Base-by-base conservation (phyloP, 2,329 filamentous ascomycete genomes). In the Penicillium sp. region DNA sequence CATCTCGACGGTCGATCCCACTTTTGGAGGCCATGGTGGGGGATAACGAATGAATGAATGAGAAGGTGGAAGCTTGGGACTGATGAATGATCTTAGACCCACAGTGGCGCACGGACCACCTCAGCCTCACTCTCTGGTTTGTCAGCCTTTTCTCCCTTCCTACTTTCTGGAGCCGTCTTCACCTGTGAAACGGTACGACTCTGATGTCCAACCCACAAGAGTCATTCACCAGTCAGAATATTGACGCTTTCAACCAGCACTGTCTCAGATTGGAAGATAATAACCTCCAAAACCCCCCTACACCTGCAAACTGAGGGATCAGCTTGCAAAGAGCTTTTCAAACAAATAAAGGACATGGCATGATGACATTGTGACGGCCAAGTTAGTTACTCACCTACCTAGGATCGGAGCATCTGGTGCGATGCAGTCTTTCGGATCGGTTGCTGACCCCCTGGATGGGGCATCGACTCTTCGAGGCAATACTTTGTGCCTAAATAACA, bases 301-400 rank as follows among this genome's bases (percentile, higher is more conserved):
- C 89, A 96, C 77, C 98, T 93, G 93, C 89, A 90, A 62, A 88
- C 87, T 54, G 96, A 90, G 85, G 93, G 96, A 72, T 86, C 90
- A 48, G 93, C 98, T 72, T 98, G 98, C 74, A 91, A 96, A 70
- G 86, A 88, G 22, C 82, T 98, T 60, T 91, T 90, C 71, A 91
- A 39, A 96, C 71, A 96, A 68, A 84, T 98, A 31, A 76, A 85
- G 51, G 79, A 78, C 4, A 71, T 87, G 26, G 26, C 72, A n/a
- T n/a, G 35, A 37, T 19, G 35, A 10, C 9, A 39, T 19, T 19
- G 3, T 11, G n/a, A 19, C 35, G 11, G 3, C 8, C 35, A 19
- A 39, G 9, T n/a, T n/a, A 33, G 5, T 7, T 33, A 13, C 31
- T 33, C 14, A 16, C 31, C 13, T 14, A 4, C 14, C 10, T 33